These are phyloP conservation scores for Pyropia yezoensis DNA, from an alignment of 23 red algal species.

Conservation along the genomic window DNA sequence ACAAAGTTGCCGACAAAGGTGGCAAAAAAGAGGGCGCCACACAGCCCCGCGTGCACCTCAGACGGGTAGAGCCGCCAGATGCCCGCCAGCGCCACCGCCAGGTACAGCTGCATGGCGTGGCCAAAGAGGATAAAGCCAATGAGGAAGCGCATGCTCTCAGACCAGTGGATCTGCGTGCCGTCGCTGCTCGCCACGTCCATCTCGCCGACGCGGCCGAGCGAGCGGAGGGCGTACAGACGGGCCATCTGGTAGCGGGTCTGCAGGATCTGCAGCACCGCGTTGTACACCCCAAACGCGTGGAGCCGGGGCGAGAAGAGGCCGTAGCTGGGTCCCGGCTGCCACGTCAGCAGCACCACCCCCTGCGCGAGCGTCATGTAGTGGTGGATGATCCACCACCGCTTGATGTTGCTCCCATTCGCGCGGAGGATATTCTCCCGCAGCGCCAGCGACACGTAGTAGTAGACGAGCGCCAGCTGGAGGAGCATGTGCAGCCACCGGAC, in stretches of 20 bases:
- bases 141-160: conserved; percentile 70
- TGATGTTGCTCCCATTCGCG: conserved; percentile 87
- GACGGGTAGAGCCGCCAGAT: conserved; percentile 30
- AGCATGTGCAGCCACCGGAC: conserved; percentile 89
- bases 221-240: conserved; percentile 84
- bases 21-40: conserved; percentile 35
- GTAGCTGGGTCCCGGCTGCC: conserved; percentile 78
- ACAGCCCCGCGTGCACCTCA: conserved; percentile 51
- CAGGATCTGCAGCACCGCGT: conserved; percentile 83
- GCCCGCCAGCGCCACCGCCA: conserved; percentile 31
- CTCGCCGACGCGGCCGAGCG: conserved; percentile 83
- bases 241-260: conserved; percentile 97
- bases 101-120: conserved; percentile 69
- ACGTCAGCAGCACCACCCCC: conserved; percentile 75
- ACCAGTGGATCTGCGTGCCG: conserved; percentile 87
- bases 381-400: conserved; percentile 93
- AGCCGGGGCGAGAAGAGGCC: conserved; percentile 47
- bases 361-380: conserved; percentile 86
- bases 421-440: conserved; percentile 89
- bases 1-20: conserved; percentile 81
- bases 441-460: conserved; percentile 88
- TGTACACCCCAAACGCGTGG: conserved; percentile 87
- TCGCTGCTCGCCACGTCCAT: conserved; percentile 97
- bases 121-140: conserved; percentile 81
- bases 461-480: conserved; percentile 78